Evolutionary conservation across 2,329 filamentous ascomycete species (phyloP), one percentile per base, ranked within the genome.

Genomic region (Pseudogymnoascus sp.): DNA sequence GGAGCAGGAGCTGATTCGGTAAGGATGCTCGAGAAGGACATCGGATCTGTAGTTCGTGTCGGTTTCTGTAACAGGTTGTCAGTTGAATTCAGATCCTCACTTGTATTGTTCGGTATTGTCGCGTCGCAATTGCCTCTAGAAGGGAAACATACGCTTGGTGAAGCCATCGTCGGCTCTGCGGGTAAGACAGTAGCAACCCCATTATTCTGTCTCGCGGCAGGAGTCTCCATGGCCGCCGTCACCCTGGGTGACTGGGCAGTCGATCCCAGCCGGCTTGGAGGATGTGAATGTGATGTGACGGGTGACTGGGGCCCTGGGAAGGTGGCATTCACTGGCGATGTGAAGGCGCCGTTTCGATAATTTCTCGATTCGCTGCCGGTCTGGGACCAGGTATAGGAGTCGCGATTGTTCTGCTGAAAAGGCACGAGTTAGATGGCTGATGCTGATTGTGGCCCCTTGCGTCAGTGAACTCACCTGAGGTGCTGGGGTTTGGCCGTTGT

Each of bases 1-100:
- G 82, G 80, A 81, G 78, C 40, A 84, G 89, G 86, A 63, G 91
- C 88, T 63, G 89, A 83, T 68, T 85, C 92, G 3, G 91, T 93
- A 46, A 97, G 87, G 65, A 97, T 96, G 73, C 93, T 97, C 68
- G 91, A 95, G 72, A 97, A 95, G 4, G 93, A 95, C 93, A 97
- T 97, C 62, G 93, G 89, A 73, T 96, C 90, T 64, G 88, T 88
- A 42, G 88, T 82, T 74, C 92, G 87, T 68, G 85, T 86, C 1
- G 89, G 84, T 60, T 88, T 89, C 84, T 92, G 74, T 37, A 68
- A 59, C 26, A 13, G 10, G 10, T 56, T 56, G 46, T 56, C 29
- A 56, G 46, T 56, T 56, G 29, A 56, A 56, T 56, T 56, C 46
- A 19, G 46, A 19, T 17, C 26, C 26, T 56, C 26, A 10, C 29